Evolutionary conservation across 1,139 yeast genomes (phyloP), one percentile per base, ranked within the genome.

Genomic region (Zygotorulaspora mrakii): DNA sequence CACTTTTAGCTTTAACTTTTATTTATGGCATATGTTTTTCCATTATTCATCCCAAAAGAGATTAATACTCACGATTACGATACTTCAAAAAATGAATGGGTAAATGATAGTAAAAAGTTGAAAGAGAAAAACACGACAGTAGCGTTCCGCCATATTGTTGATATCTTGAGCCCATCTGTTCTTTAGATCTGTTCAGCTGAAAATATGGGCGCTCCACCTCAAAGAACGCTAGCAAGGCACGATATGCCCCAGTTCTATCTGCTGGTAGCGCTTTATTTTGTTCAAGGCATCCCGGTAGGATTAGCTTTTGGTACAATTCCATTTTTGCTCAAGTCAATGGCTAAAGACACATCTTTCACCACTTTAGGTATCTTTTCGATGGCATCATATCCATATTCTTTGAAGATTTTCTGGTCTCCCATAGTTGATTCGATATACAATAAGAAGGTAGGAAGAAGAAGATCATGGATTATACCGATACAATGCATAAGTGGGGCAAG

Each of bases 261-360:
- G 11, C 67, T 91, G 40, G 80, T 86, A 7, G 56, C 83, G 6
- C 66, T 91, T 20, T 91, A 91, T 57, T 67, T 88, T 33, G 71
- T 89, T 9, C 98, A 91, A 61, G 99, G 98, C 17, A 80, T 91
- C 3, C 98, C 98, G 0, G 94, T 89, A 11, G 99, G 99, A 0
- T 65, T 91, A 30, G 95, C 96, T 2, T 88, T 91, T 67, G 98
- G 98, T 3, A 82, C 95, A 1, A 74, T 91, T n/a, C 99, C 98
- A 1, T 91, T 89, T 56, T 68, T 94, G 23, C 69, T 94, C 43
- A 91, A 91, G 61, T 76, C 91, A 8, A 58, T 64, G 42, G 61
- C 68, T 6, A 63, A 61, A 35, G 76, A 80, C 46, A 71, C 89
- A 18, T 74, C 88, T n/a, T 91, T 85, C 58, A 79, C 96, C 1